Conservation (phyloP, 306 rosid genomes). For the Arachis hypogaea region DNA sequence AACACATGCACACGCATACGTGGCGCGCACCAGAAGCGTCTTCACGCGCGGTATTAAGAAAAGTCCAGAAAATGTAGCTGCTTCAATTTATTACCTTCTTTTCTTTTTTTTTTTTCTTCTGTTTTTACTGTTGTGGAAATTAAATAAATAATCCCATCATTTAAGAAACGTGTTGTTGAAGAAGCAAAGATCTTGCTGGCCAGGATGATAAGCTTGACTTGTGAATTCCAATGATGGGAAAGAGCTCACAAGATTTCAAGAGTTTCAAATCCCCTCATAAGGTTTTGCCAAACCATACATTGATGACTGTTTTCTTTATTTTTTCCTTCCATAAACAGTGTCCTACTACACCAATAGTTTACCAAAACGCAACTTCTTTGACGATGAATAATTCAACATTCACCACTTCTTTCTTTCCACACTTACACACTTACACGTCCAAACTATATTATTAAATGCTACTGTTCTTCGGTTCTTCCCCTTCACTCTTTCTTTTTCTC, state of each 20-base stretch:
- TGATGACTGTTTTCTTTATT: conserved; percentile 5
- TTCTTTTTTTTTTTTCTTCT: background rate
- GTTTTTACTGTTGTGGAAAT: conserved; percentile 15
- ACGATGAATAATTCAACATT: conserved; percentile 44
- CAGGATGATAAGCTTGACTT: conserved; percentile 53
- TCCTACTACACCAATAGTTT: conserved; percentile 63
- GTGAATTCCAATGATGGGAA: conserved; percentile 30
- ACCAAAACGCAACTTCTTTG: conserved; percentile 44
- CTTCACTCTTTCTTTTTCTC: conserved; percentile 1
- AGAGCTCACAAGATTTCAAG: conserved; percentile 48
- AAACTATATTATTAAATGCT: conserved; percentile 46
- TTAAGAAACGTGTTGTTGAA: conserved; percentile 46
- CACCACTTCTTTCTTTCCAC: conserved; percentile 56
- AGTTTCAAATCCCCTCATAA: conserved; percentile 29
- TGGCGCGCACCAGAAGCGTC: conserved; percentile 45
- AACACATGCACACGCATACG: conserved; percentile 52
- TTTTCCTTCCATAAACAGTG: conserved; percentile 42
- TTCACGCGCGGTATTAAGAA: conserved; percentile 47
- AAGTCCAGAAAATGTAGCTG: conserved; percentile 49
- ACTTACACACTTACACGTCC: conserved; percentile 45
- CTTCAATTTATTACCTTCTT: conserved; percentile 39
- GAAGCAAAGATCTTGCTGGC: conserved; percentile 46
- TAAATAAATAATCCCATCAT: conserved; percentile 33
- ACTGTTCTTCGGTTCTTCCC: background rate
- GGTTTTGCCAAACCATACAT: conserved; percentile 37